phyloP scores from a whole-genome alignment of 768 basidiomycete species.

The Coprinopsis sp. region DNA sequence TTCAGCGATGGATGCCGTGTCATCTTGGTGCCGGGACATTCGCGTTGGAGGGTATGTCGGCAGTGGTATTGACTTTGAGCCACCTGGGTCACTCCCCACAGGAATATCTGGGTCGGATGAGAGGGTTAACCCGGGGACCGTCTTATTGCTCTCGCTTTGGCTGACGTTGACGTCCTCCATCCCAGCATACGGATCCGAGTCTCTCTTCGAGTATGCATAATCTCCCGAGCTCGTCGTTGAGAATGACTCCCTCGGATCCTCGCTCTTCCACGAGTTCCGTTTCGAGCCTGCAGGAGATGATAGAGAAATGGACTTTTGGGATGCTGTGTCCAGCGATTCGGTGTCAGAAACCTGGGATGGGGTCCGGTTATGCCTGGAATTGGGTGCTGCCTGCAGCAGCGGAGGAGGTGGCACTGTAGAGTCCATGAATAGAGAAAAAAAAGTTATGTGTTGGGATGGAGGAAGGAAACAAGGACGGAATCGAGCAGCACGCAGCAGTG shows the following conservation, averaged over 20 bases:
- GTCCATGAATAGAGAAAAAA: too few relatives aligned
- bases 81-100: not conserved
- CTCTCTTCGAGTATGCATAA: too few relatives aligned
- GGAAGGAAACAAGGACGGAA: too few relatives aligned
- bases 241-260: conserved; percentile 25
- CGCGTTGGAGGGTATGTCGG: conserved; percentile 58
- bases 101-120: not conserved
- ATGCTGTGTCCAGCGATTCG: conserved; percentile 84
- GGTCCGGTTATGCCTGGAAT: too few relatives aligned
- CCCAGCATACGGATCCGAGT: conserved; percentile 15
- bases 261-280: conserved; percentile 27
- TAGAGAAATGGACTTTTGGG: conserved; percentile 72
- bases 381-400: too few relatives aligned
- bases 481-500: too few relatives aligned
- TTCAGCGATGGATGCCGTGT: conserved; percentile 52
- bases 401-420: too few relatives aligned
- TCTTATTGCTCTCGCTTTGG: conserved; percentile 48
- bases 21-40: conserved; percentile 35
- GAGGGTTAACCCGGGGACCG: conserved; percentile 38
- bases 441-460: too few relatives aligned
- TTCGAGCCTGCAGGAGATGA: conserved; percentile 60
- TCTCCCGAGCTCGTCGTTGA: conserved; percentile 17
- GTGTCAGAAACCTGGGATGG: too few relatives aligned
- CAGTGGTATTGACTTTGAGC: conserved; percentile 20
- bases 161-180: conserved; percentile 8